Evolutionary conservation across 345 rosid species (phyloP).

Genomic region (Psidium guajava): DNA sequence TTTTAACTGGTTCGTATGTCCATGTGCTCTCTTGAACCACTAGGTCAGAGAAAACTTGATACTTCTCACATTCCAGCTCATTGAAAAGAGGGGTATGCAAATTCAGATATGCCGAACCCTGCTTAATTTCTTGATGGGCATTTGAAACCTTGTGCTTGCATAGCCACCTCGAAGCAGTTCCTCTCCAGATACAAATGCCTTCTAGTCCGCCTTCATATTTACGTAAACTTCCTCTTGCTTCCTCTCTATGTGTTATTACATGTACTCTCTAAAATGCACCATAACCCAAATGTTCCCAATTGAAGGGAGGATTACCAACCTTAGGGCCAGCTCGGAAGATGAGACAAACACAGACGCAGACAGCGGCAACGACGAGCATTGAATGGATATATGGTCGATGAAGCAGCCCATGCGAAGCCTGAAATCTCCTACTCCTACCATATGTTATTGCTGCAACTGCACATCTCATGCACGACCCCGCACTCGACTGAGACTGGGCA

Average conservation of each 20-base stretch:
- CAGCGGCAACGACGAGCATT: conserved; percentile 81
- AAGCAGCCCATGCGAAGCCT: conserved; percentile 50
- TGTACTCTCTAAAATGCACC: conserved; percentile 41
- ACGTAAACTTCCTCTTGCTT: not conserved
- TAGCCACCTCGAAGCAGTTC: not conserved
- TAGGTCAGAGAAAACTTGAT: not conserved
- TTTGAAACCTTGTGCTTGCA: not conserved
- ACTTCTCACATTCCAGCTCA: not conserved
- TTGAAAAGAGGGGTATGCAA: not conserved
- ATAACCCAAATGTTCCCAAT: conserved; percentile 68
- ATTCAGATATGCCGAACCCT: not conserved
- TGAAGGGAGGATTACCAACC: conserved; percentile 57
- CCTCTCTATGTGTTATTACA: not conserved
- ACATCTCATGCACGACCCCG: conserved; percentile 46
- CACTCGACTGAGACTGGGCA: conserved; percentile 6
- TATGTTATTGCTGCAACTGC: conserved; percentile 41
- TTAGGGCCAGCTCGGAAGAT: conserved; percentile 60
- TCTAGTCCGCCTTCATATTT: not conserved
- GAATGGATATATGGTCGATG: conserved; percentile 70
- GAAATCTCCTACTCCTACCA: conserved; percentile 26
- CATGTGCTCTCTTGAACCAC: not conserved
- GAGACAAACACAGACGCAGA: conserved; percentile 87
- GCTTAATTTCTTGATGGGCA: not conserved
- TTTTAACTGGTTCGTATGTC: not conserved
- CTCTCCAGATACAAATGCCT: not conserved